Base-by-base conservation (phyloP, 1,284 basidiomycete genomes). In the Pascua guehoae region DNA sequence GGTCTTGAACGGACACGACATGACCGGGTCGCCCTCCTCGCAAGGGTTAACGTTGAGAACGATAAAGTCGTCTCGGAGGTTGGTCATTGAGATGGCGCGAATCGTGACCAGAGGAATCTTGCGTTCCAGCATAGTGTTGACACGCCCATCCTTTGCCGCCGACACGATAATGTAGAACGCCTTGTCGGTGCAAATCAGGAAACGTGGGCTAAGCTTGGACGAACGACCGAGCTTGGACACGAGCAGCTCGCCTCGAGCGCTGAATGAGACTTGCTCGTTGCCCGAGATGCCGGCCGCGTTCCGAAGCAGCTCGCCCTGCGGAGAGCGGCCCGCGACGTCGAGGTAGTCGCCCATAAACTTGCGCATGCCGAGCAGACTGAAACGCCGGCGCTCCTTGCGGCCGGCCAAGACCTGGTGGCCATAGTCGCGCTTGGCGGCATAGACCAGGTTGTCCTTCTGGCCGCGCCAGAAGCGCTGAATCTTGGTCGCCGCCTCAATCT, bases 401-500 rank as follows among this genome's bases (percentile, higher is more conserved):
- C 88, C 86, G 7, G 86, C 93, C 4, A 98, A 83, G 14, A 98
- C 82, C 71, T 95, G 86, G 74, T 98, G 94, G 0, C 95, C 93
- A 65, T 96, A 91, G 66, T 98, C 94, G 40, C 96, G 84, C 60
- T 91, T 81, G 71, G 94, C 86, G 12, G 89, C 87, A 73, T 93
- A 97, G 24, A 86, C 88, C 52, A 98, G 83, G 17, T 84, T 84
- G 72, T 98, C 93, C 76, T 97, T 97, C 81, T 98, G 97, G 75
- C 92, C 92, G 80, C 88, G 91, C 95, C 95, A 99, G 84, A 97
- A 97, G 50, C 94, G 82, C 76, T 98, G 96, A 60, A 99, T 98
- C 61, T 93, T 88, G 47, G 84, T 85, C 10, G 96, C 96, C 66
- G 92, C 95, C 73, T 98, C 96, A 65, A 94, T 84, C 78, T 91